phyloP scores from a whole-genome alignment of 1,139 yeast genomes.

The Magnusiomyces sp. region DNA sequence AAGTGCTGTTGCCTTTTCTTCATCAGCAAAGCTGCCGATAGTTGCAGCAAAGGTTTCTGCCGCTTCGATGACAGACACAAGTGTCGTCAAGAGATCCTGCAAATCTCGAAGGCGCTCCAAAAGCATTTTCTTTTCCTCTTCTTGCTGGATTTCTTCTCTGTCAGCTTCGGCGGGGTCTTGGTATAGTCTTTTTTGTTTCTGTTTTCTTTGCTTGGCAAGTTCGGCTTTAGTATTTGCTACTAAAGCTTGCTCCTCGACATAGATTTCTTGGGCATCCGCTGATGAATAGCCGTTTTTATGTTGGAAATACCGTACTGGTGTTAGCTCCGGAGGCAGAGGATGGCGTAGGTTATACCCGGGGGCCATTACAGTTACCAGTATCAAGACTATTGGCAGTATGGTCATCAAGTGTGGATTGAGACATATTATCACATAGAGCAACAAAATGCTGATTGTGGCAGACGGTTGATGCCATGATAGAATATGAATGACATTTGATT shows the following conservation, averaged over 20 bases:
- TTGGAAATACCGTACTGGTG: slow-evolving; percentile 15
- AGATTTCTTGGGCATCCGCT: slow-evolving; percentile 5
- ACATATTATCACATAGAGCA: slow-evolving; percentile 30
- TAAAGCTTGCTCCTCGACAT: slow-evolving; percentile 2
- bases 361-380: slow-evolving; percentile 52
- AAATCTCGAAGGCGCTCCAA: slow-evolving; percentile 51
- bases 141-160: slow-evolving; percentile 6
- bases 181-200: slow-evolving; percentile 1
- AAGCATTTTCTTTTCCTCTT: slow-evolving; percentile 18
- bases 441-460: slow-evolving; percentile 28
- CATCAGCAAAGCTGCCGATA: slow-evolving; percentile 67
- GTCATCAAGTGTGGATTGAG: slow-evolving; percentile 63
- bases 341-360: slow-evolving; percentile 70
- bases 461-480: slow-evolving; percentile 16
- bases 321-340: slow-evolving; percentile 28
- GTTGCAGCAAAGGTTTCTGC: slow-evolving; percentile 52
- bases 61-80: slow-evolving; percentile 44
- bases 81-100: slow-evolving; percentile 52
- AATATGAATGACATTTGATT: slow-evolving; percentile 9
- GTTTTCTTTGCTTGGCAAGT: slow-evolving; percentile 13
- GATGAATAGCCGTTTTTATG: slow-evolving; percentile 2
- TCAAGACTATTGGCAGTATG: slow-evolving; percentile 51
- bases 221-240: slow-evolving; percentile 1
- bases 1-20: slow-evolving; percentile 51
- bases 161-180: too few species aligned